phyloP scores from a whole-genome alignment of 768 basidiomycete genomes.

The Roridomyces roridus region DNA sequence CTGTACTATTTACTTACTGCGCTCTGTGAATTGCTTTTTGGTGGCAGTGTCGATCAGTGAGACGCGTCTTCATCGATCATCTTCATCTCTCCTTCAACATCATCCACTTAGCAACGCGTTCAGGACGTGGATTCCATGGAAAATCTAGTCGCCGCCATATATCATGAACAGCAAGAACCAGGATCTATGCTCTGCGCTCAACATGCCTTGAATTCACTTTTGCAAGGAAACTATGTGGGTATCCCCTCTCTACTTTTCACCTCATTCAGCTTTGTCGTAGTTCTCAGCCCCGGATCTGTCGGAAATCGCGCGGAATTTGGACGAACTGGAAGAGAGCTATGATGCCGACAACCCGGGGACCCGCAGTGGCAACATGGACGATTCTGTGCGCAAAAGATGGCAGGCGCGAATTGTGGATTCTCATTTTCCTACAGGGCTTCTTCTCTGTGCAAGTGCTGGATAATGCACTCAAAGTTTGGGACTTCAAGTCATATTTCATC shows the following conservation, averaged over 20 bases:
- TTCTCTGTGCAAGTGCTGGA: conserved; percentile 93
- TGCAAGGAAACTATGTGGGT: conserved; percentile 60
- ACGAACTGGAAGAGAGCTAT: conserved; percentile 67
- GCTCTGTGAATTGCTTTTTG: too few species aligned
- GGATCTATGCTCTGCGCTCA: conserved; percentile 87
- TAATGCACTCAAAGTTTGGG: conserved; percentile 84
- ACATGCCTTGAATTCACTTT: conserved; percentile 81
- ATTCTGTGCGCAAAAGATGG: conserved; percentile 56
- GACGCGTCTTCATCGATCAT: background rate
- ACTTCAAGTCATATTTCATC: conserved; percentile 62
- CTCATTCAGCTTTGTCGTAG: conserved; percentile 43
- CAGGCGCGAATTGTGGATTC: conserved; percentile 3
- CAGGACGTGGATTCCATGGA: too few species aligned
- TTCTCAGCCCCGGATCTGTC: conserved; percentile 84
- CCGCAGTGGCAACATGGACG: conserved; percentile 86
- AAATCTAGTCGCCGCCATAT: conserved; percentile 56
- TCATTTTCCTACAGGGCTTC: conserved; percentile 59
- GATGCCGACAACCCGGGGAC: conserved; percentile 49
- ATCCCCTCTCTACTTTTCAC: conserved; percentile 1
- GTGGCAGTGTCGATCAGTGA: too few species aligned
- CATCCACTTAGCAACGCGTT: too few species aligned
- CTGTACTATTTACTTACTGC: background rate
- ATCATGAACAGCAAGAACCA: conserved; percentile 78
- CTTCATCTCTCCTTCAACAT: too few species aligned
- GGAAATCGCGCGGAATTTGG: conserved; percentile 71